Evolutionary conservation across 345 rosid genomes (phyloP).

Genomic region (Cardiospermum halicacabum): DNA sequence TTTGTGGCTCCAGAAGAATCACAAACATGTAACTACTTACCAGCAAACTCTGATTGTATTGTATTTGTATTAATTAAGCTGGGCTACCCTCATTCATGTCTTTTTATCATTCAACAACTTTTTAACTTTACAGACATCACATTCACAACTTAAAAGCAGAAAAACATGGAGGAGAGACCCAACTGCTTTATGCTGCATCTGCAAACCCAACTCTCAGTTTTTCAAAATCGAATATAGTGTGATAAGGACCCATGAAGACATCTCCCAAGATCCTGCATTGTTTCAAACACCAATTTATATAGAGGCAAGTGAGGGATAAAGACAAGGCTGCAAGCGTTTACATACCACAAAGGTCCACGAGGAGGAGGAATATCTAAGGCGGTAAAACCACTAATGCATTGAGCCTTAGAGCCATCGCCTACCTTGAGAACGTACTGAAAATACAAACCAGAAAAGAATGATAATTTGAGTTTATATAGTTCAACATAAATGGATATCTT

Average conservation of each 20-base stretch:
- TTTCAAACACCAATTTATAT: background rate
- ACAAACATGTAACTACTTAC: constrained; percentile 19
- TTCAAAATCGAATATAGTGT: constrained; percentile 83
- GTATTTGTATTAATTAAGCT: too few species aligned
- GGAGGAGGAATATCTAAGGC: constrained; percentile 85
- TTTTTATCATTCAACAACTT: background rate
- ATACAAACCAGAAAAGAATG: constrained; percentile 13
- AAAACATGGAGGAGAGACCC: background rate
- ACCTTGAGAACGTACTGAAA: constrained; percentile 84
- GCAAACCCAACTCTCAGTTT: constrained; percentile 83
- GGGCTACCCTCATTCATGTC: background rate
- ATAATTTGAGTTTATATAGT: background rate
- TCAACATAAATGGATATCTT: too few species aligned
- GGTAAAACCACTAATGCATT: constrained; percentile 89
- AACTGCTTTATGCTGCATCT: constrained; percentile 50
- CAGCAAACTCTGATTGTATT: background rate
- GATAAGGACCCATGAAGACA: constrained; percentile 87
- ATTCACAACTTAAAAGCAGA: background rate
- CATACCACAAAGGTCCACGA: constrained; percentile 97
- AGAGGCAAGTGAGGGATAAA: background rate
- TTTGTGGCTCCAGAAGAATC: too few species aligned
- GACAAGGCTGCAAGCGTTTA: constrained; percentile 5
- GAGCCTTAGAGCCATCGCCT: constrained; percentile 65
- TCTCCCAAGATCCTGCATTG: constrained; percentile 86
- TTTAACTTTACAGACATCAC: background rate